These are phyloP conservation scores for Colletotrichum tropicicola DNA, from an alignment of 2,329 filamentous ascomycete species.

Conservation along the genomic window DNA sequence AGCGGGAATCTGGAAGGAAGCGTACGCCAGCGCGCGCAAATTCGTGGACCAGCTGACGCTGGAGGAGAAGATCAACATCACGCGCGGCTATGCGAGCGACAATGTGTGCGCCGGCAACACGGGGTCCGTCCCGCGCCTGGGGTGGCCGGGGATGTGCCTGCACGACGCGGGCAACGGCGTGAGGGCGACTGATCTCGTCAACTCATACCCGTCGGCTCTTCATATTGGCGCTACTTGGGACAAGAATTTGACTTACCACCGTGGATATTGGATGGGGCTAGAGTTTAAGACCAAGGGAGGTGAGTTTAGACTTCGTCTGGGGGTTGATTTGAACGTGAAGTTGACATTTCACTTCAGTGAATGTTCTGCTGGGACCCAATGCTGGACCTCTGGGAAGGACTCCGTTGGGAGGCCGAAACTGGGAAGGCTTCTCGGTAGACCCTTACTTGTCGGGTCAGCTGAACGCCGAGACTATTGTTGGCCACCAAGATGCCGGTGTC, in stretches of 20 bases:
- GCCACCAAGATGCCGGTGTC: slow-evolving; percentile 56
- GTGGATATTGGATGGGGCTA: slow-evolving; percentile 42
- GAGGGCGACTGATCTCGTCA: slow-evolving; percentile 56
- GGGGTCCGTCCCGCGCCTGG: slow-evolving; percentile 53
- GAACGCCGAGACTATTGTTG: slow-evolving; percentile 60
- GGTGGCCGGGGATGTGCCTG: slow-evolving; percentile 57
- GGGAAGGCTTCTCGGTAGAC: slow-evolving; percentile 55
- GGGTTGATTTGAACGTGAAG: accelerated
- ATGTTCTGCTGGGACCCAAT: slow-evolving; percentile 44
- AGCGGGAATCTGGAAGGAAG: slow-evolving; percentile 58
- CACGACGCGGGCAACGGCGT: slow-evolving; percentile 61
- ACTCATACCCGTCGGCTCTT: slow-evolving; percentile 55
- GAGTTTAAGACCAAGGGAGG: slow-evolving; percentile 44
- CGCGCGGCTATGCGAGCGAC: slow-evolving; percentile 43
- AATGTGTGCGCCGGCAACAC: slow-evolving; percentile 58
- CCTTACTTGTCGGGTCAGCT: slow-evolving; percentile 64
- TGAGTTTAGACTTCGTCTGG: slow-evolving; percentile 34
- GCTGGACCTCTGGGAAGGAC: slow-evolving; percentile 43
- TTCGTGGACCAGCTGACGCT: slow-evolving; percentile 71
- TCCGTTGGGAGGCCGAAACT: slow-evolving; percentile 42
- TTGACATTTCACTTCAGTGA: slow-evolving; percentile 29
- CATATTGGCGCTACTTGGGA: slow-evolving; percentile 65
- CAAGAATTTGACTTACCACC: slow-evolving; percentile 56
- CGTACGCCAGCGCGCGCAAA: slow-evolving; percentile 65
- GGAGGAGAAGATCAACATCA: slow-evolving; percentile 67